These are phyloP conservation scores for Termitomyces sp. DNA, from an alignment of 768 basidiomycete genomes.

Conservation along the genomic window DNA sequence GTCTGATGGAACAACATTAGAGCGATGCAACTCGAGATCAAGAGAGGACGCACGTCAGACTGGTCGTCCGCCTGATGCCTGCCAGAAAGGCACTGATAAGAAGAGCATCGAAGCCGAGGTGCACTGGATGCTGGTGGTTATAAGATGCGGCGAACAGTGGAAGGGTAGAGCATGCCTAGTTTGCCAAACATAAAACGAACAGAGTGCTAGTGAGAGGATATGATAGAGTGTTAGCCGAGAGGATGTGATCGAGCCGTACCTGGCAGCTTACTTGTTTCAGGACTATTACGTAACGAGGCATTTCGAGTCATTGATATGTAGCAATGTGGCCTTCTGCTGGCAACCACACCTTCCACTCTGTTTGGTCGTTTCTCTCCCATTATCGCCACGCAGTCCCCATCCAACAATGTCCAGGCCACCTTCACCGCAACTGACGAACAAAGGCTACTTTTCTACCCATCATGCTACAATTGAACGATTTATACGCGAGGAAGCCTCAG, in stretches of 20 bases:
- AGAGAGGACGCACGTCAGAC: slow-evolving; percentile 62
- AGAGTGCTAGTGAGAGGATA: neutral
- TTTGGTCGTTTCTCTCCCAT: slow-evolving; percentile 3
- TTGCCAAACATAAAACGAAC: slow-evolving; percentile 54
- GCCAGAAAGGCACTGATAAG: slow-evolving; percentile 79
- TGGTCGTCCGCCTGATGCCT: slow-evolving; percentile 79
- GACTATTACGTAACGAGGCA: slow-evolving; percentile 12
- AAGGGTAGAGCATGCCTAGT: slow-evolving; percentile 31
- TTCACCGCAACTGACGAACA: slow-evolving; percentile 31
- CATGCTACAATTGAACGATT: slow-evolving; percentile 60
- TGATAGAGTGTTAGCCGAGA: neutral
- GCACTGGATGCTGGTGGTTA: slow-evolving; percentile 33
- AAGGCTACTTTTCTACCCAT: slow-evolving; percentile 54
- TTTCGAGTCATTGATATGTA: no score
- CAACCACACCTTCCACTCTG: slow-evolving; percentile 1
- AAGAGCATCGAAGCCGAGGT: slow-evolving; percentile 71
- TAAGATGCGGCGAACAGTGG: slow-evolving; percentile 3
- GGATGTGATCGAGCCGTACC: slow-evolving; percentile 5
- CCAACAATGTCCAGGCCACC: slow-evolving; percentile 38
- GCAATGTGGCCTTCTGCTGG: neutral
- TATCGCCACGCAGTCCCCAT: neutral
- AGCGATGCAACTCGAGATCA: neutral
- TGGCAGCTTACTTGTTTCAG: slow-evolving; percentile 9
- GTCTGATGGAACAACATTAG: slow-evolving; percentile 36
- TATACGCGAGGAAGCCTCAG: slow-evolving; percentile 67